Conservation (phyloP, 2,329 filamentous ascomycete genomes). For the Juglanconis sp. region DNA sequence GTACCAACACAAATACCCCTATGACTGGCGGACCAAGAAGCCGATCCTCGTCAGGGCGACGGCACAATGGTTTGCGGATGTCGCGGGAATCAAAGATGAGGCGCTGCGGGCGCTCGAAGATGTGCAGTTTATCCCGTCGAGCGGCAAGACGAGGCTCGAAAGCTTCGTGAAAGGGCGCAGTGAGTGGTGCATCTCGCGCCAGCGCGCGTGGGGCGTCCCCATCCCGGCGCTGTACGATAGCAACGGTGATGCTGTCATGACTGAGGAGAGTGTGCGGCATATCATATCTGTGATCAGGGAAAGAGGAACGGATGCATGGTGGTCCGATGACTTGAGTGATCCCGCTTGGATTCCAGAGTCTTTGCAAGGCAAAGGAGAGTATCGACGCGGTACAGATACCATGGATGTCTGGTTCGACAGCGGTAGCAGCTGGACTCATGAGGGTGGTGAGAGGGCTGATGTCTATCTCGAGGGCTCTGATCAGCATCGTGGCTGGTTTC, state of each 20-base stretch:
- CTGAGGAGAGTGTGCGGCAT: constrained; percentile 73
- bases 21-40: constrained; percentile 94
- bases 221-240: constrained; percentile 85
- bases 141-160: constrained; percentile 70
- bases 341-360: constrained; percentile 70
- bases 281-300: constrained; percentile 76
- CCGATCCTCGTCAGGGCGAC: constrained; percentile 90
- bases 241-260: constrained; percentile 73
- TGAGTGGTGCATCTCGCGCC: constrained; percentile 97
- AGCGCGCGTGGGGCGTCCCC: constrained; percentile 93
- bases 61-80: constrained; percentile 96
- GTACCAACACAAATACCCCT: constrained; percentile 90
- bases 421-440: constrained; percentile 82
- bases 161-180: constrained; percentile 84
- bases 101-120: constrained; percentile 67
- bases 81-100: constrained; percentile 73
- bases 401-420: constrained; percentile 99
- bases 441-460: constrained; percentile 58
- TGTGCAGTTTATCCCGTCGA: constrained; percentile 76
- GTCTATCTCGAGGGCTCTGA: constrained; percentile 93
- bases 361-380: constrained; percentile 53
- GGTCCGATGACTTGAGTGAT: constrained; percentile 76
- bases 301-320: constrained; percentile 90
- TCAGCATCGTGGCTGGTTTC: constrained; percentile 97
- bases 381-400: constrained; percentile 79